These are phyloP conservation scores for Penicillium sp. DNA, from an alignment of 2,329 filamentous ascomycete species.

Conservation along the genomic window DNA sequence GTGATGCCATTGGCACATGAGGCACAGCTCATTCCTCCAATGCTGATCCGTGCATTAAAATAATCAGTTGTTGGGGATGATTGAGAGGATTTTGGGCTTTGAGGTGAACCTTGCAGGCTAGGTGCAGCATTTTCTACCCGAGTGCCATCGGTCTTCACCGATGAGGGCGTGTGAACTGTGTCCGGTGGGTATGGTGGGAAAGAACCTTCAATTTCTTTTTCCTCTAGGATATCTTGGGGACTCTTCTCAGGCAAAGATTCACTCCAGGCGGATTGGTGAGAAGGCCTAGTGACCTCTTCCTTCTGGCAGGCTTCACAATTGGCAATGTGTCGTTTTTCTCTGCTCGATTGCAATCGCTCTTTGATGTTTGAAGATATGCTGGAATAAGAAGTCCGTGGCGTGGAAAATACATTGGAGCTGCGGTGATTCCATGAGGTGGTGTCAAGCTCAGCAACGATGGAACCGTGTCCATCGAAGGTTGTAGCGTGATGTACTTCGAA, in stretches of 20 bases:
- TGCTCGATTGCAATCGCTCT: conserved; percentile 19
- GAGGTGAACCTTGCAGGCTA: conserved; percentile 3
- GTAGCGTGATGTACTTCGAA: conserved; percentile 53
- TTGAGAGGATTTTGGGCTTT: conserved; percentile 4
- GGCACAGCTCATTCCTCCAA: conserved; percentile 76
- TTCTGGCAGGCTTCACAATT: conserved; percentile 57
- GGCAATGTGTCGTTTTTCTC: conserved; percentile 47
- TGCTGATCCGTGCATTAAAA: conserved; percentile 47
- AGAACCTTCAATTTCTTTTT: conserved; percentile 1
- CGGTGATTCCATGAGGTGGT: conserved; percentile 36
- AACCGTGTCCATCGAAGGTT: conserved; percentile 40
- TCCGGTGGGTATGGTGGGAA: background rate
- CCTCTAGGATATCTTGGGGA: background rate
- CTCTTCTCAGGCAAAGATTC: conserved; percentile 20
- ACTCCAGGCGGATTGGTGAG: conserved; percentile 17
- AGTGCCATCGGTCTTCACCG: background rate
- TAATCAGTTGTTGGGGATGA: conserved; percentile 12
- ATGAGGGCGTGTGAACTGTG: background rate
- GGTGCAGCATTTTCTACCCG: background rate
- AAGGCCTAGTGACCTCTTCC: conserved; percentile 37
- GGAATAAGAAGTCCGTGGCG: conserved; percentile 23
- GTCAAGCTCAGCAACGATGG: conserved; percentile 40
- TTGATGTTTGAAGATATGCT: conserved; percentile 25
- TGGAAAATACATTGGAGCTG: conserved; percentile 28
- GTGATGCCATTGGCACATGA: conserved; percentile 69